Base-by-base conservation (phyloP, 805 yeast species). In the Monosporozyma servazzii region DNA sequence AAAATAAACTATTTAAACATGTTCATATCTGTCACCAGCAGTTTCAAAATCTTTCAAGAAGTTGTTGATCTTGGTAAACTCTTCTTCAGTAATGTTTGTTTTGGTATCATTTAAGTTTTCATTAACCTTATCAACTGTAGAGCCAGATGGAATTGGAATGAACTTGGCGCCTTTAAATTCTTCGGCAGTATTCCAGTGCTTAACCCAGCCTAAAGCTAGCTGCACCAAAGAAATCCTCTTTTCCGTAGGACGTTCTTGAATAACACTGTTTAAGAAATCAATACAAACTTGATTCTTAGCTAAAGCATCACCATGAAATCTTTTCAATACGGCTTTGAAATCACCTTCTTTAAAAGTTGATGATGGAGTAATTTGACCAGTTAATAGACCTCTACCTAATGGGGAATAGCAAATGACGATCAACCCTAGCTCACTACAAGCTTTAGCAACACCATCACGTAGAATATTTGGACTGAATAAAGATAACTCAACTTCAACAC, bases 391-490 rank as follows among this genome's bases (percentile, higher is more conserved):
- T 60, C 86, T 76, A 9, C 89, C 84, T 51, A 89, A 73, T 30
- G 96, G 96, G 30, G 95, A 84, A 68, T 89, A 89, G 25, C 89
- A 86, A 52, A 87, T 72, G 30, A 87, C 71, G 13, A 93, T 84
- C 51, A 89, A 77, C 15, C 73, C 73, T 33, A 75, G 67, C 54
- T 82, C 79, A 20, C 77, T 74, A 56, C 84, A 79, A 5, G 77
- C 75, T 3, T 74, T 78, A 54, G 82, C 76, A 20, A 85, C 74
- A 1, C 91, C 96, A 62, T 85, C 80, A 2, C 64, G 53, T 44
- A 80, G 61, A 39, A 83, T 76, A 15, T 84, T 86, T 45, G 79
- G 76, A n/a, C 80, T 66, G 70, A 84, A 79, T 52, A 90, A 63
- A 2, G 95, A 86, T 54, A 83, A 76, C 68, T 89, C 97, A 43